Evolutionary conservation across 148 eudicot genomes (phyloP).

Genomic region (Rhododendron mucronatum): DNA sequence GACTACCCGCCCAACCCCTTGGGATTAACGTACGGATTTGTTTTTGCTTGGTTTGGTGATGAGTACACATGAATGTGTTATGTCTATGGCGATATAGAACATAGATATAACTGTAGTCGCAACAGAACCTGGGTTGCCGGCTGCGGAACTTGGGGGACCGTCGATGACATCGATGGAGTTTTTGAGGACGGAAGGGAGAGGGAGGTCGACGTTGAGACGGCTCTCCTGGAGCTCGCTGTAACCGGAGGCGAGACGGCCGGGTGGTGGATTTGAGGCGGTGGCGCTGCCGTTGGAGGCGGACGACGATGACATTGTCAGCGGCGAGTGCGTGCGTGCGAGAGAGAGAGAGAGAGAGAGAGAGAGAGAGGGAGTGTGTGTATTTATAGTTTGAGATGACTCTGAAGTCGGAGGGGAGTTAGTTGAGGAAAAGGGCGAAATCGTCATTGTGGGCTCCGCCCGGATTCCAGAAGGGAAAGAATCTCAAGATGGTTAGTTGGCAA

Average conservation of each 20-base stretch:
- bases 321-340: too few species aligned
- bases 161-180: constrained; percentile 55
- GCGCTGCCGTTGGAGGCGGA: background rate
- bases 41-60: background rate
- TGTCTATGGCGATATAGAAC: too few species aligned
- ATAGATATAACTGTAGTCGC: too few species aligned
- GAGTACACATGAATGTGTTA: too few species aligned
- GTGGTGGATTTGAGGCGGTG: background rate
- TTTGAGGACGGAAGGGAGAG: constrained; percentile 70
- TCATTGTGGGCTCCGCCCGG: background rate
- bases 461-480: too few species aligned
- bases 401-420: background rate
- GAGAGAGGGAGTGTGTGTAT: too few species aligned
- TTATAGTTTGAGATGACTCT: too few species aligned
- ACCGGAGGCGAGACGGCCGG: constrained; percentile 54
- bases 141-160: constrained; percentile 86
- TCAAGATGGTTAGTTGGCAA: too few species aligned
- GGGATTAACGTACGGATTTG: too few species aligned
- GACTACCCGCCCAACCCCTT: too few species aligned
- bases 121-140: constrained; percentile 78
- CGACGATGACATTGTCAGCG: background rate
- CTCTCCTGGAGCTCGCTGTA: constrained; percentile 91
- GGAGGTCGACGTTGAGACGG: constrained; percentile 71
- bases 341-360: too few species aligned
- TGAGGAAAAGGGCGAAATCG: background rate